Base-by-base conservation (phyloP, 768 basidiomycete species). In the Goffeauzyma gilvescens region DNA sequence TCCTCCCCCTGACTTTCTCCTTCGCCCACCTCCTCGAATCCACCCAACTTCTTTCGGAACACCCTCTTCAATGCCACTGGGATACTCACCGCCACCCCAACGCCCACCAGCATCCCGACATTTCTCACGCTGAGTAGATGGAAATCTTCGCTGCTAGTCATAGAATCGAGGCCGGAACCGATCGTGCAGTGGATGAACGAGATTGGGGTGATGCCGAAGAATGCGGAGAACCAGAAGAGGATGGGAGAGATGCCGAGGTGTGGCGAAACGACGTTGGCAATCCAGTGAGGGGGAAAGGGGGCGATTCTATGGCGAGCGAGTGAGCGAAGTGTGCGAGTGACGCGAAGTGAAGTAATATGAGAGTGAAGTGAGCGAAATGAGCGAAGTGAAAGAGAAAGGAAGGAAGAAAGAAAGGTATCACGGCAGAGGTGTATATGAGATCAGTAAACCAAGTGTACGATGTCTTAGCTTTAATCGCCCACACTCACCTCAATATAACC, bases 111-210 rank as follows among this genome's bases (percentile, higher is more conserved):
- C 9, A 79, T 75, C 50, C 90, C 72, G 58, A 89, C 81, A 65
- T 95, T 95, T 46, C 74, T 72, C 76, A 81, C 79, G 44, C 86
- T 90, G 50, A 96, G 74, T 37, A 96, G 72, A 63, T 90, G 78
- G 59, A 96, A 95, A 60, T 96, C 90, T 25, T 74, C 81, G 1
- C 89, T 71, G 33, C 78, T 79, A 5, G 89, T 90, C 90, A 96
- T 95, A 47, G 86, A 76, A 51, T 95, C 89, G 22, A 96, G 70
- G 6, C 87, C 55, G 12, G 81, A 78, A 1, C 86, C 86, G 48
- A 96, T 95, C 12, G 85, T 84, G 0, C 85, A 87, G 57, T 96
- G 89, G 53, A 96, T 96, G 50, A 87, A 82, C 1, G 76, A 76
- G 32, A 86, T 81, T 38, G 87, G 89, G 32, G 86, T 71, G 51